phyloP scores from a whole-genome alignment of 148 eudicot genomes.

The Rhododendron mucronatum region DNA sequence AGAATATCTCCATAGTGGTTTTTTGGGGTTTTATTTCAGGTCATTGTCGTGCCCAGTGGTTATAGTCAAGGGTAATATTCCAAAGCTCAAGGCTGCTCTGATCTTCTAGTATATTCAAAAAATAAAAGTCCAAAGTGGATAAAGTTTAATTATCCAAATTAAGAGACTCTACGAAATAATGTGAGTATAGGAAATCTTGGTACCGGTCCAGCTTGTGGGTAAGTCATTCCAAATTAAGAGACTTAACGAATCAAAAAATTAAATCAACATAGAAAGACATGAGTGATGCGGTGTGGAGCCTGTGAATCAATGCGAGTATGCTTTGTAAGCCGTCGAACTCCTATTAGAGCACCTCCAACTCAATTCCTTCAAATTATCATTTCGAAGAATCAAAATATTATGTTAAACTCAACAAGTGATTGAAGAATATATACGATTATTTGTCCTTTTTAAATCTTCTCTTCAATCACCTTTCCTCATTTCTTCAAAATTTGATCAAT shows the following conservation, averaged over 20 bases:
- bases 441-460: not conserved
- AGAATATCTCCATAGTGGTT: no score
- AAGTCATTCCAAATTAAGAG: not conserved
- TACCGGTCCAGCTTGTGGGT: not conserved
- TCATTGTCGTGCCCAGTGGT: not conserved
- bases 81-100: not conserved
- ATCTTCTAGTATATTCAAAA: not conserved
- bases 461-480: not conserved
- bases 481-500: not conserved
- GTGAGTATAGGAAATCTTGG: no score
- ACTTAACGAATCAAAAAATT: not conserved
- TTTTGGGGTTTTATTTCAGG: no score
- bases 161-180: no score
- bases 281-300: not conserved
- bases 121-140: no score
- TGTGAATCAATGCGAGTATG: no score
- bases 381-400: no score
- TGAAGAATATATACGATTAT: not conserved
- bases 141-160: no score
- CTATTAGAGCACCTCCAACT: no score
- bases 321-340: not conserved
- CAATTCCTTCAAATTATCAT: not conserved
- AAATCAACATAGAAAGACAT: no score
- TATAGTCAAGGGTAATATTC: not conserved
- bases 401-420: not conserved